Evolutionary conservation across 2,329 filamentous ascomycete species (phyloP), one percentile per base, ranked within the genome.

Genomic region (Diaporthe sp.): DNA sequence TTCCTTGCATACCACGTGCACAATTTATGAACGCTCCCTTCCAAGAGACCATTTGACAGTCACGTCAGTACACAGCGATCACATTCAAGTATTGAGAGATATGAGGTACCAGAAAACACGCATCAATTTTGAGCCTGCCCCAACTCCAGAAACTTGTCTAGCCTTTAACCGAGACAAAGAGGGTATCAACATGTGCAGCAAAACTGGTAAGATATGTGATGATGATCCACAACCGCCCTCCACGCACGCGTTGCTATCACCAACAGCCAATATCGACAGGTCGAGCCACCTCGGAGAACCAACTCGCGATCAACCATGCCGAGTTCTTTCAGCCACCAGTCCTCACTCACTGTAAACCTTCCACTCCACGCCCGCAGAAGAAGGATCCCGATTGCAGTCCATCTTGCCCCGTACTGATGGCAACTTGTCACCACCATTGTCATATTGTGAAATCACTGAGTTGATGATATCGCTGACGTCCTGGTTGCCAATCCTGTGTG

Each of bases 301-400:
- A n/a, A 12, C 32, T 19, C n/a, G 15, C n/a, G n/a, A 22, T 61
- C 10, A 15, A 30, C 27, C 37, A 30, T 19, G 15, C 37, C 44
- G 22, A 37, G 27, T 27, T 13, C 22, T n/a, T 27, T 9, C 39
- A 59, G 2, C 19, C 55, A 58, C 19, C 17, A 15, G 56, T 53
- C 35, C 55, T 75, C 71, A 78, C 76, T 77, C 70, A 76, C 77
- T 78, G 74, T 76, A 79, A 70, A 70, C 39, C 32, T 69, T 71
- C 73, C 73, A 75, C 61, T 75, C 70, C 4, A 75, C 58, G 4
- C 70, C 47, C 3, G 75, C 74, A 2, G 37, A 44, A 7, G 71
- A 32, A 15, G 74, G 61, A 51, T 70, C 27, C 22, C 73, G 75
- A 58, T 73, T 75, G 76, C 76, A 76, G 72, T 30, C 66, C 70